Percentiles rank a stretch among this genome's conserved stretches.
Conservation (phyloP, 2,329 filamentous ascomycete genomes). For the Lachnellula cervina region DNA sequence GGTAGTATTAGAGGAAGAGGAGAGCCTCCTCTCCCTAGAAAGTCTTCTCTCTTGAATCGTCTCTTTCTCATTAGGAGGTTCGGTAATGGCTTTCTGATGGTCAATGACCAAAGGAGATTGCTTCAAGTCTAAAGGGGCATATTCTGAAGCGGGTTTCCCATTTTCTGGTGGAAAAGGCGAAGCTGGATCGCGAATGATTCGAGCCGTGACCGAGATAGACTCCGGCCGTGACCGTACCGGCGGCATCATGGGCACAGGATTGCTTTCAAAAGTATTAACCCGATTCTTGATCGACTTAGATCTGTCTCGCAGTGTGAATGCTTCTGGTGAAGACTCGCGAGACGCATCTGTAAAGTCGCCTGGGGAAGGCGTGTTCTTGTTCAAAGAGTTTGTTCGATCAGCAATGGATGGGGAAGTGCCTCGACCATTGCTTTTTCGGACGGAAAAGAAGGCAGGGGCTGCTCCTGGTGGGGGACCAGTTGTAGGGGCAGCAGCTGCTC, state of each 20-base stretch:
- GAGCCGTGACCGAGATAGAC: slow-evolving; percentile 83
- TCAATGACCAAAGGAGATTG: slow-evolving; percentile 57
- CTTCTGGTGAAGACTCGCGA: slow-evolving; percentile 45
- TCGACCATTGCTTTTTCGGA: slow-evolving; percentile 40
- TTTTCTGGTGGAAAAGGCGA: slow-evolving; percentile 42
- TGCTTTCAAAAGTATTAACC: slow-evolving; percentile 22
- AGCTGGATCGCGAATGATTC: slow-evolving; percentile 66
- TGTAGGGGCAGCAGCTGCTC: slow-evolving; percentile 22
- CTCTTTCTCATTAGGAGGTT: slow-evolving; percentile 39
- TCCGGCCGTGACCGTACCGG: slow-evolving; percentile 53
- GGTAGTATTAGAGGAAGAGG: slow-evolving; percentile 21
- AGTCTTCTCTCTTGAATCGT: slow-evolving; percentile 45
- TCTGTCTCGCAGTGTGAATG: slow-evolving; percentile 26
- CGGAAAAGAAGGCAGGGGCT: slow-evolving; percentile 53
- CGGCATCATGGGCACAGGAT: slow-evolving; percentile 13
- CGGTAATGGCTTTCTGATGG: slow-evolving; percentile 40
- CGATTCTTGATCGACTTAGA: slow-evolving; percentile 28
- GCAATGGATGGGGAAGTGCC: slow-evolving; percentile 33
- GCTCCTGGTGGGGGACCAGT: slow-evolving; percentile 37
- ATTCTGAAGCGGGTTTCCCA: slow-evolving; percentile 37
- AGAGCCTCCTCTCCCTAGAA: slow-evolving; percentile 34
- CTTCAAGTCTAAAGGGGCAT: slow-evolving; percentile 47
- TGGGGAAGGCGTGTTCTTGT: slow-evolving; percentile 32
- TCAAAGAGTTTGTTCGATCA: slow-evolving; percentile 35
- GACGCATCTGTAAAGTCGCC: slow-evolving; percentile 31